Percentiles rank a stretch among this genome's conserved stretches.
phyloP scores from a whole-genome alignment of 23 red algal genomes.

The Cyanidioschyzon merolae region DNA sequence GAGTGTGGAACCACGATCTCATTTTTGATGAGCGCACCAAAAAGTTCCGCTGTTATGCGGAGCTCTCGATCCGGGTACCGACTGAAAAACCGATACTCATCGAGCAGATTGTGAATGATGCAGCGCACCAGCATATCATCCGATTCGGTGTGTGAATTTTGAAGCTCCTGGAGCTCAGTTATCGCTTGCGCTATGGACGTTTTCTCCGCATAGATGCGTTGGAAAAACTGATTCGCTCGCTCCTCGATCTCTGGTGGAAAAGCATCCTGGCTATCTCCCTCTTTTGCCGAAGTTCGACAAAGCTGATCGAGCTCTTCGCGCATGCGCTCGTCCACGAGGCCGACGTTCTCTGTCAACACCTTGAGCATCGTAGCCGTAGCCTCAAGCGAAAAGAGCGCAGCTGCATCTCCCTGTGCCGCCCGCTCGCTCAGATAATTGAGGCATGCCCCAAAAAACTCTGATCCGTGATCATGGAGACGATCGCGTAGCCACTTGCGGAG shows the following conservation, averaged over 20 bases:
- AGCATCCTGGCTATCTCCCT: neutral
- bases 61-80: conserved; percentile 83
- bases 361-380: conserved; percentile 30
- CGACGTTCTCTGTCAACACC: conserved; percentile 18
- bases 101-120: conserved; percentile 92
- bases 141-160: conserved; percentile 26
- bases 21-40: conserved; percentile 67
- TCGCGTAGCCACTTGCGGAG: conserved; percentile 74
- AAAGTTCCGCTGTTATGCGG: conserved; percentile 68
- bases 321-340: conserved; percentile 13
- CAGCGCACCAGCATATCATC: conserved; percentile 63
- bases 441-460: conserved; percentile 31
- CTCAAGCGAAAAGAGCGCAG: conserved; percentile 17
- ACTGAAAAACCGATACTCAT: conserved; percentile 88
- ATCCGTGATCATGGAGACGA: conserved; percentile 37
- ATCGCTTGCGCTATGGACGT: conserved; percentile 42
- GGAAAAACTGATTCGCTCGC: conserved; percentile 59
- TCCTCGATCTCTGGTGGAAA: conserved; percentile 64
- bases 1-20: conserved; percentile 34
- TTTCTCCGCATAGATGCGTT: conserved; percentile 42
- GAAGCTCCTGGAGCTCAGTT: conserved; percentile 32
- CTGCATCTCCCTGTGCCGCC: conserved; percentile 13
- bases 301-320: conserved; percentile 17
- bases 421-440: conserved; percentile 37
- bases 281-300: neutral